Base-by-base conservation (phyloP, 1,139 yeast genomes). In the Yamadazyma taylorii region DNA sequence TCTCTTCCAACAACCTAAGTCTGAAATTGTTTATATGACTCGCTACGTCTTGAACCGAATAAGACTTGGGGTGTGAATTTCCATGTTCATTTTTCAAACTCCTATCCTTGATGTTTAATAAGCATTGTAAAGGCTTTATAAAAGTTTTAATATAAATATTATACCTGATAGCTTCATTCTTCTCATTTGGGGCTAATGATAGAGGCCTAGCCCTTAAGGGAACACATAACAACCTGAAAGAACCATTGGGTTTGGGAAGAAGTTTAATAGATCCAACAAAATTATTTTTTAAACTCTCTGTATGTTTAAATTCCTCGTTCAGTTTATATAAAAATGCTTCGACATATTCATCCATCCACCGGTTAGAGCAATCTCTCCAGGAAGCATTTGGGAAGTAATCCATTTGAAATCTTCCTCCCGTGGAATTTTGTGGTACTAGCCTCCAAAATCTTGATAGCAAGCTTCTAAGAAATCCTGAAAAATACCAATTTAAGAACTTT, bases 381-480 rank as follows among this genome's bases (percentile, higher is more conserved):
- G 63, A 57, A 19, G 61, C 66, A 36, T 81, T 89, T 11, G 83
- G 73, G 51, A 75, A 87, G 53, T 69, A 87, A 1, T 69, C 41
- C 7, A 56, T 36, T 12, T 31, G 32, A 2, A 45, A 28, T 22
- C 38, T 43, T 16, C 40, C 43, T 5, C 48, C 50, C 3, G 41
- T 17, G 61, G 73, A 69, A 2, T 81, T 67, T 0, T 37, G 80
- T 0, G 92, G 79, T 3, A 84, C 79, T 14, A 33, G 29, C 52
- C 85, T 83, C 69, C 90, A 90, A 50, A 77, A 79, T 0, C 73
- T 58, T 0, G 66, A 57, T 0, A 86, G 46, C 1, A 87, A 46
- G 11, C 66, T 68, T 6, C 73, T 65, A 1, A 87, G 45, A 36
- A 81, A 68, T 0, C 37, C 36, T 0, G 62, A 49, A 34, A 84